Base-by-base conservation (phyloP, 306 rosid species). In the Gastrolobium villosum region DNA sequence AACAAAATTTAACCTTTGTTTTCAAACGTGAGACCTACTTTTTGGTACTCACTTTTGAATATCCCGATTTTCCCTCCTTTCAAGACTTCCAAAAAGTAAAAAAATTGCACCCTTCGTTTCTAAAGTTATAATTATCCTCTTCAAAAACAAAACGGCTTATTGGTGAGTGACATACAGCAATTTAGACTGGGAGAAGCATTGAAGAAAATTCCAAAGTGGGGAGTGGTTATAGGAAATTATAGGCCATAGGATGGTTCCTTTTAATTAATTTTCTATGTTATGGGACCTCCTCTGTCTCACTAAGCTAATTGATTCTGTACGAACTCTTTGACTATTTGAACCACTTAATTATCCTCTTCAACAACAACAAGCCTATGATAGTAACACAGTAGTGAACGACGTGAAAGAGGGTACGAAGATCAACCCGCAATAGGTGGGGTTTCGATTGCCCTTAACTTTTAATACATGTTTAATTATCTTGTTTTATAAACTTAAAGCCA, bases 31-130 rank as follows among this genome's bases (percentile, higher is more conserved):
- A 26, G 34, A 20, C 35, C 28, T 10, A 41, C 72, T 50, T 76
- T 84, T 26, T 48, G 45, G 80, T n/a, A 66, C 28, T 14, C 53
- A 36, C 68, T 81, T 74, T 77, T 65, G 75, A 87, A 75, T 76
- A 84, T 78, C 54, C 84, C 78, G 62, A 60, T 40, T 81, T 40
- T 57, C 35, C 37, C 15, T 37, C 8, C 72, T 20, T 49, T 67
- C 50, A 30, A 66, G 28, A 37, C 10, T 48, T 13, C 45, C 37
- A 34, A 6, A 54, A 52, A 75, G 72, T 61, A 41, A 81, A 40
- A 67, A 45, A 48, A 30, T 28, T 35, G 14, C 48, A 30, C 46
- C 65, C 64, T 2, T 54, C 6, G 3, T 80, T 50, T 41, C 20
- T 11, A 61, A 15, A 65, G 52, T 65, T 36, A 4, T 30, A 11